Evolutionary conservation across 305 asterid species (phyloP), one percentile per base, ranked within the genome.

Genomic region (Solanum aculeatissimum): DNA sequence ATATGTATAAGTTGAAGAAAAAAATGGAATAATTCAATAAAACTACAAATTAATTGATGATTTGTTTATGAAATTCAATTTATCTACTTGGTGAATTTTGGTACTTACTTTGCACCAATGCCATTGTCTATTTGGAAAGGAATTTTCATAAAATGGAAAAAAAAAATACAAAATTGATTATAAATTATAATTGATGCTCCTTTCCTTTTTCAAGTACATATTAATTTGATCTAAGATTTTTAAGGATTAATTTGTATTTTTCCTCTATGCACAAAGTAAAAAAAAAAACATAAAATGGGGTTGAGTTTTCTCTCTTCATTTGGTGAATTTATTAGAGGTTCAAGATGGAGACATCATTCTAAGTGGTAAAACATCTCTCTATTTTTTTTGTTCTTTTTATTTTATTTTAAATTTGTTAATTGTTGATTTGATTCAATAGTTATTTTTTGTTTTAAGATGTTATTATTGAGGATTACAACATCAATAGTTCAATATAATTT

Each of bases 331-430:
- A 77, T 83, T 27, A 82, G 80, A 78, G 63, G 85, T 68, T 72
- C 88, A 27, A 78, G 78, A 78, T 86, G 89, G 91, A 88, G 86
- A 77, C 80, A 86, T 47, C 87, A 88, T 85, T 53, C 88, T 45
- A 86, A 86, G 65, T 88, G 92, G 92, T 90, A 86, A 40, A 81
- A 15, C 9, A 9, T 4, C 16, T 18, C 10, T 9, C n/a, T 25
- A 2, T 25, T 9, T 15, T 65, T 45, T 1, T 8, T n/a, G n/a
- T n/a, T n/a, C n/a, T n/a, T 3, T 21, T 14, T 2, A 1, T 4
- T 43, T 6, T 0, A 2, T 32, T 3, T 35, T 10, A 2, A 2
- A 4, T 43, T 6, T 1, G 27, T 6, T 0, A 3, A 32, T 3
- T 15, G 35, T 32, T 80, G 8, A 18, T 45, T 60, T 75, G 25